phyloP scores from a whole-genome alignment of 345 rosid genomes.

The Iberis pinnata region DNA sequence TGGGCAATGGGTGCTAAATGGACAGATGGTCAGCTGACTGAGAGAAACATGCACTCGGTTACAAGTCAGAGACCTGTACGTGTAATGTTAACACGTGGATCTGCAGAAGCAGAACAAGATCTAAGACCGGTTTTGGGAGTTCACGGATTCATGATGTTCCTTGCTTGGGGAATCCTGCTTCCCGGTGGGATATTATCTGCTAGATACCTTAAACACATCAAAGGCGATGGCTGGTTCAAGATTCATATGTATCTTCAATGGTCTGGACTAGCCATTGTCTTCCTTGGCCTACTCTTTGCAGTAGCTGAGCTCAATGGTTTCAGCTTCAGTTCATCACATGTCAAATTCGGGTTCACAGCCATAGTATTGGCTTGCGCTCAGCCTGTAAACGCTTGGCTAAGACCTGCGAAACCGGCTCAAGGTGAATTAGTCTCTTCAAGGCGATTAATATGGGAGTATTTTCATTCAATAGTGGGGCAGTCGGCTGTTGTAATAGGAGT shows the following conservation, averaged over 20 bases:
- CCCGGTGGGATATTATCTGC: slow-evolving; percentile 88
- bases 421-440: slow-evolving; percentile 47
- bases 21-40: slow-evolving; percentile 59
- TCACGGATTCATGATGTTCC: slow-evolving; percentile 99
- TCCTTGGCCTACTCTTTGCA: slow-evolving; percentile 81
- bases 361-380: slow-evolving; percentile 68
- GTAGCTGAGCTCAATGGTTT: slow-evolving; percentile 89
- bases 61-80: slow-evolving; percentile 85
- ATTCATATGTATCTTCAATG: slow-evolving; percentile 87
- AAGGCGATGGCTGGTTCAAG: slow-evolving; percentile 92
- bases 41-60: slow-evolving; percentile 86
- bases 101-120: slow-evolving; percentile 93
- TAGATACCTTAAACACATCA: slow-evolving; percentile 82
- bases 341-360: slow-evolving; percentile 70
- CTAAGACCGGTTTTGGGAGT: slow-evolving; percentile 80
- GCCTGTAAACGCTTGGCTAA: slow-evolving; percentile 71
- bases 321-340: slow-evolving; percentile 59
- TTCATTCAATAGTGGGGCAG: slow-evolving; percentile 63
- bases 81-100: slow-evolving; percentile 68
- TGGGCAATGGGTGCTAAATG: slow-evolving; percentile 98
- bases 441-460: slow-evolving; percentile 77
- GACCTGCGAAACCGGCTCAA: slow-evolving; percentile 61
- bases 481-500: slow-evolving; percentile 53
- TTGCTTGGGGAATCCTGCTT: slow-evolving; percentile 94
- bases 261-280: slow-evolving; percentile 75